Conservation (phyloP, 331 rosid genomes). For the Stylosanthes scabra region DNA sequence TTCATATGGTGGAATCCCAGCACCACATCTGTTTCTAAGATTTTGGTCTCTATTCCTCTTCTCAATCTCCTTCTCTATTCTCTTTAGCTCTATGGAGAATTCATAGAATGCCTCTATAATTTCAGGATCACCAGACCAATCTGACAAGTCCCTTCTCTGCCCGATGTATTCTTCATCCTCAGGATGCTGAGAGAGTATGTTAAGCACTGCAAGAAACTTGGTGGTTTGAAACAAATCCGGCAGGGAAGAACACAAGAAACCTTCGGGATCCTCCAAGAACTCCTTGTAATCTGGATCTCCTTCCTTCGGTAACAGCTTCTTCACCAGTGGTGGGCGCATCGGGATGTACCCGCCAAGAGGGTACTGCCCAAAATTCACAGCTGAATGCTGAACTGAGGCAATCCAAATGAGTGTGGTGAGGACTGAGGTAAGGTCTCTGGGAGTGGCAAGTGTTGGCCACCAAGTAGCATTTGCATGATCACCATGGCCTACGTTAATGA, state of each 20-base stretch:
- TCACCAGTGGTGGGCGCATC: conserved; percentile 75
- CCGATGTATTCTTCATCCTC: conserved; percentile 84
- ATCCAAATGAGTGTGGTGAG: conserved; percentile 86
- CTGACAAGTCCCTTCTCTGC: conserved; percentile 68
- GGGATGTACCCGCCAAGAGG: conserved; percentile 88
- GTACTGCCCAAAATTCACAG: conserved; percentile 88
- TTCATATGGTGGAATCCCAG: conserved; percentile 57
- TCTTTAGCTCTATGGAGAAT: conserved; percentile 48
- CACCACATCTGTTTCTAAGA: conserved; percentile 54
- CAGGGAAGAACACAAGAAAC: conserved; percentile 57
- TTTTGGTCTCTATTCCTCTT: conserved; percentile 42
- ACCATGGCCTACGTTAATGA: conserved; percentile 69
- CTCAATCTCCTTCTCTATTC: conserved; percentile 51
- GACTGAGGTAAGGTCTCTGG: conserved; percentile 57
- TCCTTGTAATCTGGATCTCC: conserved; percentile 54
- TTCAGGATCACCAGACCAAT: conserved; percentile 68
- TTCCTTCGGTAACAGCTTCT: conserved; percentile 65
- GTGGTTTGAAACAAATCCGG: conserved; percentile 75
- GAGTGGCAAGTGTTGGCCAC: conserved; percentile 73
- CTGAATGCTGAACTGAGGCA: conserved; percentile 79
- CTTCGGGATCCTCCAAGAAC: conserved; percentile 71
- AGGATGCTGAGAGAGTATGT: conserved; percentile 74
- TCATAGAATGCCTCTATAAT: conserved; percentile 51
- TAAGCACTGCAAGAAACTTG: conserved; percentile 73
- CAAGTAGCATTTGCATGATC: conserved; percentile 68